Conservation (phyloP, 495 filamentous ascomycete species). For the Penicillium lagena region DNA sequence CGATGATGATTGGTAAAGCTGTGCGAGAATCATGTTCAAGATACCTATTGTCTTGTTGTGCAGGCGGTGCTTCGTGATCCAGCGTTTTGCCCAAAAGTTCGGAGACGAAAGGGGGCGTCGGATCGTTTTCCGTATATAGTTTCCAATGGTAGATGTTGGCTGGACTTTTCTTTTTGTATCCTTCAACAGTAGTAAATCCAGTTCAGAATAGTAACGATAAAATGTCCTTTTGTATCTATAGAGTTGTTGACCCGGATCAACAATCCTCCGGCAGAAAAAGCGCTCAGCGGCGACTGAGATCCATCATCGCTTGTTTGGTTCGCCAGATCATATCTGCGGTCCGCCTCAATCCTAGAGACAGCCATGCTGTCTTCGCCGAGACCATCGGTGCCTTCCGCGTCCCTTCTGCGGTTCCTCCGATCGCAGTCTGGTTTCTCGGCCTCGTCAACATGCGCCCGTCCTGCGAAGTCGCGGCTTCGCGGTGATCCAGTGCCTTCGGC, state of each 20-base stretch:
- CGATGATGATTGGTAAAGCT: constrained; percentile 64
- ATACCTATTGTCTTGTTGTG: constrained; percentile 13
- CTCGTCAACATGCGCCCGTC: constrained; percentile 23
- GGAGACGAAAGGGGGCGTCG: constrained; percentile 1
- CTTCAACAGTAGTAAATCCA: too few relatives aligned
- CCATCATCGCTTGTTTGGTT: constrained; percentile 3
- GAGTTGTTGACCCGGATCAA: constrained; percentile 7
- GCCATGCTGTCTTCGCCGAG: constrained; percentile 34
- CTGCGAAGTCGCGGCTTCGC: constrained; percentile 2
- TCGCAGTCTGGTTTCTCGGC: constrained; percentile 52
- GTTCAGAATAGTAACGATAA: too few relatives aligned
- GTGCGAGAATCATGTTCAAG: constrained; percentile 1
- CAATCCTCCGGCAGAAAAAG: constrained; percentile 20
- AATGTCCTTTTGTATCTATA: too few relatives aligned
- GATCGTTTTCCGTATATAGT: constrained; percentile 16
- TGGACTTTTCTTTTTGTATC: neutral
- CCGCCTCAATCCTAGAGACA: constrained; percentile 12
- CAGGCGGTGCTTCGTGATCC: constrained; percentile 11
- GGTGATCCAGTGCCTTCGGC: constrained; percentile 6
- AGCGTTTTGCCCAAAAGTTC: constrained; percentile 15
- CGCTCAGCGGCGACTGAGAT: constrained; percentile 10
- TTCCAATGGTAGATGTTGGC: constrained; percentile 4
- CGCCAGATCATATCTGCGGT: neutral
- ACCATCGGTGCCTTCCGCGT: constrained; percentile 48
- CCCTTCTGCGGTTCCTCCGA: constrained; percentile 55